Percentiles rank a stretch among this genome's conserved stretches.
These are phyloP conservation scores for Thoreauomyces humboldtii DNA, from an alignment of 192 early-diverging fungal species.

Conservation along the genomic window DNA sequence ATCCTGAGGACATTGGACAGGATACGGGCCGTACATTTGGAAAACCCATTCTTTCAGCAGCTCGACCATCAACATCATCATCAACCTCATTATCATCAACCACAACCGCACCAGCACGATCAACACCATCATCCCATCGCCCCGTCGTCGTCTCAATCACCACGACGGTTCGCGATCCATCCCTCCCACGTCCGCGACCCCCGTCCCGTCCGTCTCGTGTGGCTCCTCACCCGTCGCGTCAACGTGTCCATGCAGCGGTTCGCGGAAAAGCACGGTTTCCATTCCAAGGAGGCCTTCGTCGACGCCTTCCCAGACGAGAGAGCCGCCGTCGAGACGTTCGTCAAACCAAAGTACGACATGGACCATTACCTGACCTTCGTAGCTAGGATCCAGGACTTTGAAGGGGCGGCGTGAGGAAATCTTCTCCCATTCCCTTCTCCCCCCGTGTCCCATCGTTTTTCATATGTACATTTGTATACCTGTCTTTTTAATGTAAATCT, in stretches of 20 bases:
- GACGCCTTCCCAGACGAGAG: constrained; percentile 1
- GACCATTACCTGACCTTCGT: constrained; percentile 24
- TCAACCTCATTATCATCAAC: too few relatives aligned
- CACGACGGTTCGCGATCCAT: too few relatives aligned
- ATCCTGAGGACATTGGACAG: constrained; percentile 6
- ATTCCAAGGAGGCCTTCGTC: constrained; percentile 4
- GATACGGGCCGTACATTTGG: too few relatives aligned
- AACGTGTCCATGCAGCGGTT: constrained; percentile 27
- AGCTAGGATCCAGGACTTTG: not conserved
- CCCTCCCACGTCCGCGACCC: not conserved
- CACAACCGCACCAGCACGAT: not conserved
- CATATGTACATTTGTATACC: too few relatives aligned
- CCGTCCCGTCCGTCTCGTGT: constrained; percentile 5
- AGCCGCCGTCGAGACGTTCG: constrained; percentile 7
- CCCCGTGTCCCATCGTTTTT: too few relatives aligned
- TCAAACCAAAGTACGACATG: constrained; percentile 8
- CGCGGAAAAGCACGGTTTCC: constrained; percentile 21
- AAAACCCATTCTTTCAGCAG: too few relatives aligned
- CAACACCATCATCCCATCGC: not conserved
- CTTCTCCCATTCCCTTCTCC: too few relatives aligned
- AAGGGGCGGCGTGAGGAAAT: too few relatives aligned
- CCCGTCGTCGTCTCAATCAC: too few relatives aligned
- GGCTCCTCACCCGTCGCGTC: constrained; percentile 17
- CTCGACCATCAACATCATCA: too few relatives aligned
- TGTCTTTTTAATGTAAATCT: too few relatives aligned